phyloP scores from a whole-genome alignment of 2,329 filamentous ascomycete species.

The Nemania sp. region DNA sequence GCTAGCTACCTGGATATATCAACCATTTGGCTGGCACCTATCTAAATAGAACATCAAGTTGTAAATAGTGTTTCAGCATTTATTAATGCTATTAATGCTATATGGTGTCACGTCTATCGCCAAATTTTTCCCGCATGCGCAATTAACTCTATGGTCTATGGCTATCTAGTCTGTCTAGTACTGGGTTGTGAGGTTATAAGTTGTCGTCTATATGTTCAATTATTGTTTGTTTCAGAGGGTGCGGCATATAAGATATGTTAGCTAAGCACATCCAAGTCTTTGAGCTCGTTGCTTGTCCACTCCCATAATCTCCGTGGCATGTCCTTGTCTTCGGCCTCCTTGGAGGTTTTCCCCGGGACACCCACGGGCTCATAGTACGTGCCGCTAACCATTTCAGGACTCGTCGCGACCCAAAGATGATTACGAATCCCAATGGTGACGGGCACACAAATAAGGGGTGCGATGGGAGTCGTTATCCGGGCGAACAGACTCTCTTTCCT shows the following conservation, averaged over 20 bases:
- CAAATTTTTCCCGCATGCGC: too few relatives aligned
- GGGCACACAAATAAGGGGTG: background rate
- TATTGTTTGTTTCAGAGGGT: too few relatives aligned
- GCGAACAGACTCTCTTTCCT: slow-evolving; percentile 9
- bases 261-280: slow-evolving; percentile 7
- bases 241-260: background rate
- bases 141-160: too few relatives aligned
- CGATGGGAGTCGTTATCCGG: slow-evolving; percentile 1
- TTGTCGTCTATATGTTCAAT: too few relatives aligned
- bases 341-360: slow-evolving; percentile 4
- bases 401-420: slow-evolving; percentile 21
- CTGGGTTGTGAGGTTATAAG: too few relatives aligned
- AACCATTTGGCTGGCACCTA: too few relatives aligned
- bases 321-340: slow-evolving; percentile 22
- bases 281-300: slow-evolving; percentile 24
- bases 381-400: slow-evolving; percentile 22
- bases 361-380: slow-evolving; percentile 34
- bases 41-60: too few relatives aligned
- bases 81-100: too few relatives aligned
- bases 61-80: too few relatives aligned
- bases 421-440: slow-evolving; percentile 9
- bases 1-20: too few relatives aligned
- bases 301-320: slow-evolving; percentile 34
- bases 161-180: too few relatives aligned
- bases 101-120: too few relatives aligned